These are phyloP conservation scores for Suillus subluteus DNA, from an alignment of 768 basidiomycete genomes.

Conservation along the genomic window DNA sequence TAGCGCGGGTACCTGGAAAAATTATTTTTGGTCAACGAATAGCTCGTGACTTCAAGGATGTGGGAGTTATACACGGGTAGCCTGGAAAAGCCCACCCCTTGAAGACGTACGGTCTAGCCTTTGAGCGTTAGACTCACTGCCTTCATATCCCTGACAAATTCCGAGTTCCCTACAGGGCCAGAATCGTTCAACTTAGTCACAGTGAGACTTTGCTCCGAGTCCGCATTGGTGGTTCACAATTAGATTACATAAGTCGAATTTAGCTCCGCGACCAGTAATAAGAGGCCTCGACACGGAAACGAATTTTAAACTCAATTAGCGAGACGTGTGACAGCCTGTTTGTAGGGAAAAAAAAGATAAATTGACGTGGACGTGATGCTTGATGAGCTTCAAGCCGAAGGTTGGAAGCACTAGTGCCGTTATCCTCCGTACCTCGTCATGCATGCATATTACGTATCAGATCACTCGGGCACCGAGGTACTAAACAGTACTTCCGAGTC, in stretches of 20 bases:
- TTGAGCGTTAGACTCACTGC: too few relatives aligned
- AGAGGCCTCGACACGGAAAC: slow-evolving; percentile 3
- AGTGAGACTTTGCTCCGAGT: too few relatives aligned
- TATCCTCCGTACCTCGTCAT: too few relatives aligned
- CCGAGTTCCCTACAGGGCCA: too few relatives aligned
- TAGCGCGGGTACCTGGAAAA: background rate
- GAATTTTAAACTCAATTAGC: background rate
- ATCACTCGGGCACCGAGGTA: too few relatives aligned
- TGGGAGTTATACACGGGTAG: background rate
- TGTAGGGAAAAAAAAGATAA: background rate
- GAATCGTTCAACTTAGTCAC: too few relatives aligned
- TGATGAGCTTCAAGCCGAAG: too few relatives aligned
- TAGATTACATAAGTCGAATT: background rate
- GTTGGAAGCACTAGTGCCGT: too few relatives aligned
- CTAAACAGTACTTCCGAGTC: too few relatives aligned
- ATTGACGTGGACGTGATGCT: background rate
- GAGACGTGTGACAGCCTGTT: background rate
- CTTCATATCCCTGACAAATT: too few relatives aligned
- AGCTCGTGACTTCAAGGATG: background rate
- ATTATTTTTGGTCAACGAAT: background rate
- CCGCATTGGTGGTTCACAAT: too few relatives aligned
- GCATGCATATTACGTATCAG: too few relatives aligned
- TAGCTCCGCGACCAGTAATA: slow-evolving; percentile 2
- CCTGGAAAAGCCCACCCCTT: background rate
- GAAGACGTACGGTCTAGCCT: background rate